phyloP scores from a whole-genome alignment of 1,284 basidiomycete species.

The Puccinia sorghi region DNA sequence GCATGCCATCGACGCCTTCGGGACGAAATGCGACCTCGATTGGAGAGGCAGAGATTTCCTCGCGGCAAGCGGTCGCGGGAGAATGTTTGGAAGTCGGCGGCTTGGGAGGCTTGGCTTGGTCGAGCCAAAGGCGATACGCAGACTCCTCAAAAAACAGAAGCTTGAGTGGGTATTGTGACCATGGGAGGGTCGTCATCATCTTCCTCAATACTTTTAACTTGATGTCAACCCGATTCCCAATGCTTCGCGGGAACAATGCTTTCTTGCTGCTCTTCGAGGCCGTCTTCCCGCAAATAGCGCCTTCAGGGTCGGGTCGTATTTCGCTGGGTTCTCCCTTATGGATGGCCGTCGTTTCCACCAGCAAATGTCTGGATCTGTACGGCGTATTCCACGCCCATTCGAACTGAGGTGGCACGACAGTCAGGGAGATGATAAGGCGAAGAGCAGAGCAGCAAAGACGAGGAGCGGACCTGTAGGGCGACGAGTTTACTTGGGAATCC shows the following conservation, averaged over 20 bases:
- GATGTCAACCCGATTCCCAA: conserved; percentile 34
- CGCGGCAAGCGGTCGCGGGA: neutral
- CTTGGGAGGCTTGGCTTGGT: conserved; percentile 20
- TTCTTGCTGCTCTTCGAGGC: conserved; percentile 23
- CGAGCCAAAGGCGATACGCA: conserved; percentile 34
- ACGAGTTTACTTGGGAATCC: conserved; percentile 45
- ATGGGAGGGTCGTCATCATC: conserved; percentile 45
- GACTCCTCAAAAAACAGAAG: conserved; percentile 35
- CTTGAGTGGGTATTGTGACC: conserved; percentile 47
- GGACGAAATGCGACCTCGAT: conserved; percentile 29
- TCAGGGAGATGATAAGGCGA: neutral
- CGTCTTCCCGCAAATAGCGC: neutral
- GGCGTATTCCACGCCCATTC: conserved; percentile 50
- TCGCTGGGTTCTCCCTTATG: neutral
- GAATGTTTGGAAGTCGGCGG: neutral
- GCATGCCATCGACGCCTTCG: conserved; percentile 45
- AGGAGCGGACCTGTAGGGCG: conserved; percentile 37
- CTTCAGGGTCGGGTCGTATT: neutral
- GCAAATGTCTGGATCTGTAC: conserved; percentile 43
- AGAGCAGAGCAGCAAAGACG: neutral
- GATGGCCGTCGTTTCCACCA: neutral
- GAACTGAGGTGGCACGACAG: conserved; percentile 12
- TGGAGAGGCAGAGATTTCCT: neutral
- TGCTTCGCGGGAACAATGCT: conserved; percentile 40
- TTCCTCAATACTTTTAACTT: conserved; percentile 48